A percentile compares a stretch with the other conserved stretches of the same genome.
phyloP scores from a whole-genome alignment of 2,329 filamentous ascomycete species.

The Claviceps sorghi region DNA sequence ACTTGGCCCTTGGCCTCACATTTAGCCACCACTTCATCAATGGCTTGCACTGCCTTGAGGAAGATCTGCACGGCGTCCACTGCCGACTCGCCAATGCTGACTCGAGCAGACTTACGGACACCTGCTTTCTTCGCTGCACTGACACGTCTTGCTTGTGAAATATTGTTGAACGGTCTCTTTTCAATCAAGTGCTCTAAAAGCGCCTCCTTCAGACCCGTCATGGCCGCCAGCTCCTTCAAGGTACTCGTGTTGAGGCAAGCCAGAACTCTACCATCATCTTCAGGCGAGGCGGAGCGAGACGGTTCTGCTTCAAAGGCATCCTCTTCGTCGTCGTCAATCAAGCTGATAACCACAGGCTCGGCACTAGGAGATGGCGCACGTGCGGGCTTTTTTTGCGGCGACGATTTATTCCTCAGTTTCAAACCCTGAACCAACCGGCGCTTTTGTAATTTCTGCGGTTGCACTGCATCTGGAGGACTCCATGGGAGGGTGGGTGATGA shows the following conservation, averaged over 20 bases:
- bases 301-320: slow-evolving; percentile 25
- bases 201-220: slow-evolving; percentile 59
- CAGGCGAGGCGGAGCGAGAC: slow-evolving; percentile 14
- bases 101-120: slow-evolving; percentile 29
- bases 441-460: slow-evolving; percentile 8
- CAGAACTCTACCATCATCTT: slow-evolving; percentile 40
- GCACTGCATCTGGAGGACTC: slow-evolving; percentile 16
- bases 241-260: slow-evolving; percentile 73
- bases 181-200: slow-evolving; percentile 55
- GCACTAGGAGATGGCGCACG: slow-evolving; percentile 17
- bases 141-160: slow-evolving; percentile 54
- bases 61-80: slow-evolving; percentile 49
- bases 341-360: slow-evolving; percentile 20
- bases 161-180: slow-evolving; percentile 55
- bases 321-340: slow-evolving; percentile 26
- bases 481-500: slow-evolving; percentile 11
- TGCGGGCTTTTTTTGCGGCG: slow-evolving; percentile 10
- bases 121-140: slow-evolving; percentile 35
- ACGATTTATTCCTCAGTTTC: slow-evolving; percentile 13
- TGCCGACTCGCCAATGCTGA: slow-evolving; percentile 37
- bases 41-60: slow-evolving; percentile 64
- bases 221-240: slow-evolving; percentile 61
- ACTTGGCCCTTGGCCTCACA: slow-evolving; percentile 58
- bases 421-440: slow-evolving; percentile 24
- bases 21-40: slow-evolving; percentile 64